Conservation (phyloP, 1,284 basidiomycete species). For the Marasmius sp. region DNA sequence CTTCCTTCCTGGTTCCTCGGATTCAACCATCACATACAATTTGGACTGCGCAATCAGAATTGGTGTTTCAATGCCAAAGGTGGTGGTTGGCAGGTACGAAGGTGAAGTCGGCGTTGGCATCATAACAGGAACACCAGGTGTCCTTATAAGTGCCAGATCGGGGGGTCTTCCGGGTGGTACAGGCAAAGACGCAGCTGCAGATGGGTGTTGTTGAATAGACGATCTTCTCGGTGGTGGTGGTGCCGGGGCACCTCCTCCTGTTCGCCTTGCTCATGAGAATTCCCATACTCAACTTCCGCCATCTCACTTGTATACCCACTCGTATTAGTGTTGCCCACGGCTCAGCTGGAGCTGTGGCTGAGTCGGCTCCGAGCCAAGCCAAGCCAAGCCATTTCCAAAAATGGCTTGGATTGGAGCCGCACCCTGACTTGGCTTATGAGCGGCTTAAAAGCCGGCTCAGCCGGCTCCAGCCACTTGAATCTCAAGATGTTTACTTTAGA, state of each 20-base stretch:
- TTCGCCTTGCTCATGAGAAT: conserved; percentile 25
- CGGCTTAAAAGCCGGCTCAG: no score
- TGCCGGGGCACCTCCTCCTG: conserved; percentile 45
- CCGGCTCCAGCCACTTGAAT: no score
- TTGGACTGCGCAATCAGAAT: conserved; percentile 23
- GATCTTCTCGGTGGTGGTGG: conserved; percentile 34
- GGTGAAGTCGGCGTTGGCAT: conserved; percentile 21
- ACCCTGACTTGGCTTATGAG: no score
- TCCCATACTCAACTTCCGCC: conserved; percentile 60
- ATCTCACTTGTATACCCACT: no score
- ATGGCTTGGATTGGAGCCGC: no score
- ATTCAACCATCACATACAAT: conserved; percentile 56
- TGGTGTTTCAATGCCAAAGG: neutral
- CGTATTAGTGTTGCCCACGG: no score
- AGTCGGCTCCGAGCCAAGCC: no score
- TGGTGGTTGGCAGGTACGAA: conserved; percentile 9
- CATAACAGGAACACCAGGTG: conserved; percentile 30
- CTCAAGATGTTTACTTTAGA: no score
- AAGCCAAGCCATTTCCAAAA: no score
- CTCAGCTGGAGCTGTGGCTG: no score
- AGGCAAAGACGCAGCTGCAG: conserved; percentile 14
- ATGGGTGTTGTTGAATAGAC: conserved; percentile 19
- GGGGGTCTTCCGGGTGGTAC: conserved; percentile 47
- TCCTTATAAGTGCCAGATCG: conserved; percentile 20
- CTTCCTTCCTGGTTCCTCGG: conserved; percentile 38